Base-by-base conservation (phyloP, 495 filamentous ascomycete genomes). In the Cercophora scortea region DNA sequence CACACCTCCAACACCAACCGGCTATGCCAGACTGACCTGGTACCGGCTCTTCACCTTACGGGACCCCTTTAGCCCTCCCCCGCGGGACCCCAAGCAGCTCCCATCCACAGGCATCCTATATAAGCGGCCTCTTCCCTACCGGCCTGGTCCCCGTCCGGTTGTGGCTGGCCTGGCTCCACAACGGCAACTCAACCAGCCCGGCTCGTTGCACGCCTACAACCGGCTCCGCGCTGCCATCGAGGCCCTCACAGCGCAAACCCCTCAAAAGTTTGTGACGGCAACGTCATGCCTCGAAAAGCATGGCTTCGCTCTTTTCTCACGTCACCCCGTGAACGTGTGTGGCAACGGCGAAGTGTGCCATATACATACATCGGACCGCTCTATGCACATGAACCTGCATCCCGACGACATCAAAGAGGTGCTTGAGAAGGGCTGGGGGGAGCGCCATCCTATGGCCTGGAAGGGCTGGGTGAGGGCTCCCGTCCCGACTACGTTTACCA, bases 381-480 rank as follows among this genome's bases (percentile, higher is more conserved):
- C 81, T 7, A 70, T 90, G 72, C 90, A 96, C 67, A 61, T 91
- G 58, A 81, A 80, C 12, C 70, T 95, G 18, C 82, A 90, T 51
- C 88, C 88, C 1, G 80, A 84, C 32, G 90, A 96, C 66, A 87
- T 86, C 42, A 82, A 76, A 62, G 76, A 83, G 57, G 75, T 95
- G 16, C 70, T 95, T 35, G 83, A 90, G 52, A 81, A 80, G 42
- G 87, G 89, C 16, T 95, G 89, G 89, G 90, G 87, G n/a, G 80
- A 95, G 67, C 74, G 89, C n/a, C 89, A 95, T 67, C 87, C 87
- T 1, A 75, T 95, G 54, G 83, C 87, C 3, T 82, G 83, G 53
- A 79, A 68, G 40, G 51, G 62, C 15, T 66, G 64, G 58, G 71
- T 72, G 43, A 73, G 56, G 61, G 72, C 73, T 51, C 88, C 79